These are phyloP conservation scores for Fraxinus dipetala DNA, from an alignment of 305 asterid genomes.

Conservation along the genomic window DNA sequence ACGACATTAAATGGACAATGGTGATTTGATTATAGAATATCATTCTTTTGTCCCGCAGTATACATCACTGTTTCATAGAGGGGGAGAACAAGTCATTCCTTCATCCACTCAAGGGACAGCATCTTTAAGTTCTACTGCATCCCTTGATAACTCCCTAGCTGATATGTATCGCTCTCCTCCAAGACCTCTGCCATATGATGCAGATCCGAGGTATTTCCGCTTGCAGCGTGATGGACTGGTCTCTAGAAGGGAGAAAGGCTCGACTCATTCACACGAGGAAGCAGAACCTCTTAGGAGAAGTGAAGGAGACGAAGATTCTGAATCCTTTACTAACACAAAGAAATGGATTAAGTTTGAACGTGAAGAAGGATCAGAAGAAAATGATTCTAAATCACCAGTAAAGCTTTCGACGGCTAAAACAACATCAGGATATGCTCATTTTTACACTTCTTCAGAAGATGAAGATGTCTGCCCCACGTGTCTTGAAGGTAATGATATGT, in stretches of 20 bases:
- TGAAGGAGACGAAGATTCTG: slow-evolving; percentile 61
- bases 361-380: slow-evolving; percentile 63
- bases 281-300: slow-evolving; percentile 66
- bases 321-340: slow-evolving; percentile 42
- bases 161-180: slow-evolving; percentile 88
- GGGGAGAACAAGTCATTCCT: slow-evolving; percentile 53
- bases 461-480: slow-evolving; percentile 96
- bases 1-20: neutral
- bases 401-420: slow-evolving; percentile 52
- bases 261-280: slow-evolving; percentile 75
- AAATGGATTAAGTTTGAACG: slow-evolving; percentile 57
- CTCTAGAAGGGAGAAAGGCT: slow-evolving; percentile 83
- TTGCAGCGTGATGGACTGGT: slow-evolving; percentile 72
- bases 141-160: slow-evolving; percentile 71
- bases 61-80: slow-evolving; percentile 62
- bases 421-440: slow-evolving; percentile 58
- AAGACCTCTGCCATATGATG: slow-evolving; percentile 89
- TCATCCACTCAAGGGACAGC: slow-evolving; percentile 58
- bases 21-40: slow-evolving; percentile 15
- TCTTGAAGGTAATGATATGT: slow-evolving; percentile 63
- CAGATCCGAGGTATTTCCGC: slow-evolving; percentile 68
- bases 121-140: slow-evolving; percentile 48
- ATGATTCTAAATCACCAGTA: slow-evolving; percentile 48
- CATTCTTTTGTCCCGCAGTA: slow-evolving; percentile 50
- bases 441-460: slow-evolving; percentile 72